Base-by-base conservation (phyloP, 1,139 yeast species). In the Pichia terricola region DNA sequence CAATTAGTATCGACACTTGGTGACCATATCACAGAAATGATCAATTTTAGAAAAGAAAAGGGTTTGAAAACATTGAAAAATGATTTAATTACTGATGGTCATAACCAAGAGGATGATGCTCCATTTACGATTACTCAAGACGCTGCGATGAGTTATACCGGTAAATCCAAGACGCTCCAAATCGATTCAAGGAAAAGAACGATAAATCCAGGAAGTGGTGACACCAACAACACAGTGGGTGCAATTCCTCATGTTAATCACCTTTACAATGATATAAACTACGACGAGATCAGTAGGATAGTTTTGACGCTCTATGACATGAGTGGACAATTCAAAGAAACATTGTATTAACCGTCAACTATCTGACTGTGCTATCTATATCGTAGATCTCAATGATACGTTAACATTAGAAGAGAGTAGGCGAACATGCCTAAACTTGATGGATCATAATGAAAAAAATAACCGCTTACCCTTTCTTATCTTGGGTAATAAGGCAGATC, bases 331-430 rank as follows among this genome's bases (percentile, higher is more conserved):
- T 30, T 35, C 28, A 51, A 47, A 40, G 41, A 28, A 41, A 10
- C 43, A 48, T 5, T 34, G 39, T 16, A 22, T 55, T 10, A 26
- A 9, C 5, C 28, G 22, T 9, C 26, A 30, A 2, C 7, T 28
- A 8, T 36, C 49, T 25, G 52, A 47, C 27, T 47, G 55, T 28
- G 48, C 57, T 2, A 37, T 57, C 4, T 58, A 48, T 40, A 42
- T 53, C 32, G 44, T 58, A 22, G 61, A 58, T 41, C 37, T 57
- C 3, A 48, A 58, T 6, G 61, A 58, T 48, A 40, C 45, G 4
- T 44, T 56, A 37, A 56, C 49, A 8, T 26, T 58, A 11, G 47
- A 48, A 1, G 49, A 44, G 1, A 26, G 46, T 58, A 3, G 45
- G 49, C 32, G 6, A 32, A 4, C 49, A 46, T 31, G 31, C 57